A percentile compares a stretch with the other conserved stretches of the same genome.
These are phyloP conservation scores for Styphnolobium japonicum DNA, from an alignment of 306 rosid species.

Conservation along the genomic window DNA sequence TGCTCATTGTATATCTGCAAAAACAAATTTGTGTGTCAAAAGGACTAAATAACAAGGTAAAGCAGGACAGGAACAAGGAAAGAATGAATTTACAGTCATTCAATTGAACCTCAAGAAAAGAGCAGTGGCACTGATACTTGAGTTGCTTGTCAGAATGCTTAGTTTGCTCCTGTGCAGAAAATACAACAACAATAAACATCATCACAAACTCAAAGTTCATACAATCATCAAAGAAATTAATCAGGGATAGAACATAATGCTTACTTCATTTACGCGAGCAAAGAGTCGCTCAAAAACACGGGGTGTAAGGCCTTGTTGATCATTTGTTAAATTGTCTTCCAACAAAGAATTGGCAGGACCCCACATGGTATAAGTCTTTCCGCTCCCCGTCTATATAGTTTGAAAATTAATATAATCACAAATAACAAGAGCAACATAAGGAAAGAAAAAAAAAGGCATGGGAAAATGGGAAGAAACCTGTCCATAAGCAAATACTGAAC, in stretches of 20 bases:
- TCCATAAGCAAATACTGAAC: conserved; percentile 89
- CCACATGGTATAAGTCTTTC: conserved; percentile 95
- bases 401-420: background rate
- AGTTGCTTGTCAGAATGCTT: conserved; percentile 71
- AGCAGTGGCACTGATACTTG: conserved; percentile 75
- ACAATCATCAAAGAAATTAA: background rate
- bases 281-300: conserved; percentile 81
- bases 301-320: conserved; percentile 77
- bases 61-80: conserved; percentile 1
- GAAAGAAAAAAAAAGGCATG: background rate
- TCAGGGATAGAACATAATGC: background rate
- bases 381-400: conserved; percentile 75
- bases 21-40: conserved; percentile 18
- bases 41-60: conserved; percentile 15
- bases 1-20: conserved; percentile 93
- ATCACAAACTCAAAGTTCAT: background rate
- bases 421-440: conserved; percentile 5
- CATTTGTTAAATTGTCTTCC: conserved; percentile 45
- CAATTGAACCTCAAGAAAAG: conserved; percentile 75
- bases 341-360: conserved; percentile 80
- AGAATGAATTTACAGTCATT: background rate
- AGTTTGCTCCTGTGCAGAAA: conserved; percentile 67
- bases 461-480: conserved; percentile 48
- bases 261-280: conserved; percentile 72
- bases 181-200: conserved; percentile 10